Evolutionary conservation across 179 eudicot species (phyloP).

Genomic region (Drosera spatulata): DNA sequence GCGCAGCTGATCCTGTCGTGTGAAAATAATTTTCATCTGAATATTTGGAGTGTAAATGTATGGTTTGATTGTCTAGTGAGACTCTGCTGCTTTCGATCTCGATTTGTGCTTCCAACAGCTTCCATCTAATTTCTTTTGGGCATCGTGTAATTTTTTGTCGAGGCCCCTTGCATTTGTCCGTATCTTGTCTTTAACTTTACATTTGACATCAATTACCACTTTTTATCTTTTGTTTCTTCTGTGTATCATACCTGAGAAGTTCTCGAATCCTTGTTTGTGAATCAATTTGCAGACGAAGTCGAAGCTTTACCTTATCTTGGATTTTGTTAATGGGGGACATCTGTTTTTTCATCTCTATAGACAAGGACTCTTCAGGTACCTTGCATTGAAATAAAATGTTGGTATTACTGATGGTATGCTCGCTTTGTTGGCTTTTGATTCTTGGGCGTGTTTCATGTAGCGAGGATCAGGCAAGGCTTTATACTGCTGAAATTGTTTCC

Average conservation of each 20-base stretch:
- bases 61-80: too few relatives aligned
- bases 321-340: slow-evolving; percentile 93
- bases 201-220: neutral
- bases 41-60: too few relatives aligned
- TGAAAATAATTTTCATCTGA: too few relatives aligned
- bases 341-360: slow-evolving; percentile 85
- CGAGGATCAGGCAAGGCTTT: slow-evolving; percentile 92
- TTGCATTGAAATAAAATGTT: slow-evolving; percentile 1
- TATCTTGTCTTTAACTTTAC: too few relatives aligned
- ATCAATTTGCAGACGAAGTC: slow-evolving; percentile 61
- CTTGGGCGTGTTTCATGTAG: slow-evolving; percentile 35
- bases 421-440: slow-evolving; percentile 21
- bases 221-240: neutral
- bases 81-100: too few relatives aligned
- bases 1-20: too few relatives aligned
- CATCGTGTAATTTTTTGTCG: too few relatives aligned
- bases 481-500: slow-evolving; percentile 85
- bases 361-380: slow-evolving; percentile 84
- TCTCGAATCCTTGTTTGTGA: neutral
- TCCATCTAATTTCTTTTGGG: too few relatives aligned
- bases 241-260: neutral
- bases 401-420: slow-evolving; percentile 5
- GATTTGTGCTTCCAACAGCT: too few relatives aligned
- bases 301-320: slow-evolving; percentile 83
- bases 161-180: too few relatives aligned